Base-by-base conservation (phyloP, 2,329 filamentous ascomycete genomes). In the Lachnellula suecica region DNA sequence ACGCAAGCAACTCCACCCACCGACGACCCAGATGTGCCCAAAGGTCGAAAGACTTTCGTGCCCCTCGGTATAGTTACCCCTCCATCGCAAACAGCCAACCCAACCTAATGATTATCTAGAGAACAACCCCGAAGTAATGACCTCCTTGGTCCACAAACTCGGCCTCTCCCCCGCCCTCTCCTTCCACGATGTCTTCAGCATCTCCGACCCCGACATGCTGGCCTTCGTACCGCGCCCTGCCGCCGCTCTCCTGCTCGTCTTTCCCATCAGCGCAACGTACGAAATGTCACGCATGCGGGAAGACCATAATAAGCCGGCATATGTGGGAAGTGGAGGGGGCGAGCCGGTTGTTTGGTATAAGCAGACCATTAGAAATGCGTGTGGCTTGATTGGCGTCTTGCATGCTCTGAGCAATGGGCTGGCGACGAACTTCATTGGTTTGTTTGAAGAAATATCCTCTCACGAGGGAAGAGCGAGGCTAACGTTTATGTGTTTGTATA, bases 331-430 rank as follows among this genome's bases (percentile, higher is more conserved):
- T n/a, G 91, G 91, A 1, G 72, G 79, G 1, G 66, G 65, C 0
- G 90, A 97, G 66, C 86, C 89, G 8, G 90, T 96, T 0, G 66
- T 96, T 7, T 99, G 93, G 94, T 97, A 92, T 79, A 88, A 84
- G 62, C 93, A 97, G 74, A 97, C 92, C 0, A 97, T 97, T 63
- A 82, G 88, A 55, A 96, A 97, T 68, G 91, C 93, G 1, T 97
- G 93, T 70, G 93, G 93, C 0, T 74, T 96, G 41, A 96, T 97
- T 75, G 94, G 89, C 0, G 72, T 97, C 24, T 70, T 97, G 42
- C 94, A 97, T 68, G 88, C 87, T 17, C 82, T 90, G 0, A 79
- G 79, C 42, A 99, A 97, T 70, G 91, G 91, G 0, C 78, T 79
- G 1, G 87, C 89, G 5, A 81, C 58, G 83, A 87, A 96, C 72